Evolutionary conservation across 345 rosid species (phyloP).

Genomic region (Populus deltoides): DNA sequence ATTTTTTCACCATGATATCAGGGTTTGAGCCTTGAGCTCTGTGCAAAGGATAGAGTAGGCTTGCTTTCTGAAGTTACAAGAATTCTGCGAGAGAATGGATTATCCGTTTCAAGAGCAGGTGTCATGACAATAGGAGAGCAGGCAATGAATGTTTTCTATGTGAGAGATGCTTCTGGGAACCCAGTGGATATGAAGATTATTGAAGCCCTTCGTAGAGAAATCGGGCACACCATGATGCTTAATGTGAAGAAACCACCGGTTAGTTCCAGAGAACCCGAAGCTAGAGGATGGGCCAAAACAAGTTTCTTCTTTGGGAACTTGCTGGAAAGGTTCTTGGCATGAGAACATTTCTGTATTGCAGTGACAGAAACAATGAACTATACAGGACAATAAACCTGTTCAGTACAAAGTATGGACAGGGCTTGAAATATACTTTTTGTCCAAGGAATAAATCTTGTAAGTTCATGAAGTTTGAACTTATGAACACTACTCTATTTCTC

Average conservation of each 20-base stretch:
- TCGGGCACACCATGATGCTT: conserved; percentile 79
- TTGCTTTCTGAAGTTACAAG: conserved; percentile 83
- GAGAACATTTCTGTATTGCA: conserved; percentile 22
- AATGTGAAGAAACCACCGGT: conserved; percentile 66
- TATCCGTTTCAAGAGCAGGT: conserved; percentile 78
- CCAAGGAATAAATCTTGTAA: background rate
- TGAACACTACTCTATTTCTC: too few species aligned
- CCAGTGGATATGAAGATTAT: conserved; percentile 74
- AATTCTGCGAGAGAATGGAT: conserved; percentile 78
- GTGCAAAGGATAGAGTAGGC: conserved; percentile 85
- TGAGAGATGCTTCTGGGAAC: conserved; percentile 80
- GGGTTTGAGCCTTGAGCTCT: conserved; percentile 84
- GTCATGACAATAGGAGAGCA: conserved; percentile 82
- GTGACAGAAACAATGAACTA: conserved; percentile 4
- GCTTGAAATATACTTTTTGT: background rate
- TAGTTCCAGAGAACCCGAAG: conserved; percentile 42
- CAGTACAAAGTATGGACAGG: background rate
- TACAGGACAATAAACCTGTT: conserved; percentile 26
- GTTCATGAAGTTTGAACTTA: background rate
- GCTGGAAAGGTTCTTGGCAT: conserved; percentile 75
- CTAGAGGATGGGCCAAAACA: conserved; percentile 68
- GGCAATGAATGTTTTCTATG: conserved; percentile 82
- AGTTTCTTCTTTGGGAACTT: conserved; percentile 87
- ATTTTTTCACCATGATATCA: conserved; percentile 15
- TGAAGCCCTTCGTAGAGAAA: conserved; percentile 75